Evolutionary conservation across 495 filamentous ascomycete genomes (phyloP), one percentile per base, ranked within the genome.

Genomic region (Penicillium pulvis): DNA sequence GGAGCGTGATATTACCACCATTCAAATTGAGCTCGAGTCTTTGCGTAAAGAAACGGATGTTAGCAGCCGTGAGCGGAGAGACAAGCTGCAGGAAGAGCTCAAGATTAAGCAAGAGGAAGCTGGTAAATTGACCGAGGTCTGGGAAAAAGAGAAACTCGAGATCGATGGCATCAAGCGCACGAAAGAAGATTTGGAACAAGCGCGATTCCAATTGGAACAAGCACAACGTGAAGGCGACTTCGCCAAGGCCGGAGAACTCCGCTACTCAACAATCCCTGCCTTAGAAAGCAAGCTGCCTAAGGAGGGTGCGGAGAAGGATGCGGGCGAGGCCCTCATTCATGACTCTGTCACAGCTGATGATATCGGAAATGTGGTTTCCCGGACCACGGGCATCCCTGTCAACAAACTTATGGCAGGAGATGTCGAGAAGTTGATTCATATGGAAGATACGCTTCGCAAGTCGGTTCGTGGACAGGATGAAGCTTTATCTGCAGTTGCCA

Each of bases 11-110:
- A 97, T 98, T 50, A 93, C 97, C 79, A 98, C 94, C 1, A 90
- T 98, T 41, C 93, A 97, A 64, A 98, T 98, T 62, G 94, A 98
- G 71, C 81, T 98, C 2, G 94, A 98, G 70, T 97, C 93, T 52
- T 81, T 98, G 30, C 84, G 94, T 50, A 98, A 98, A 61, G 94
- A 98, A 72, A 96, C 87, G 14, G 94, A 98, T 65, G 76, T 95
- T 42, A 85, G 86, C 12, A 96, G 91, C 58, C 85, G 84, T 58
- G 94, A 98, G 72, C 85, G 94, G n/a, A 83, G 91, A 23, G 88
- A 94, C 63, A 90, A 90, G 60, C 83, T 97, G 4, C 86, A 97
- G 69, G 74, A 77, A 35, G 86, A 85, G 20, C 70, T 98, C 45
- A 90, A 88, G 65, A 78, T 75, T 43, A 89, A 89, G 51, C 85